A percentile compares a stretch with the other conserved stretches of the same genome.
These are phyloP conservation scores for Microcyclosporella mali DNA, from an alignment of 2,329 filamentous ascomycete species.

Conservation along the genomic window DNA sequence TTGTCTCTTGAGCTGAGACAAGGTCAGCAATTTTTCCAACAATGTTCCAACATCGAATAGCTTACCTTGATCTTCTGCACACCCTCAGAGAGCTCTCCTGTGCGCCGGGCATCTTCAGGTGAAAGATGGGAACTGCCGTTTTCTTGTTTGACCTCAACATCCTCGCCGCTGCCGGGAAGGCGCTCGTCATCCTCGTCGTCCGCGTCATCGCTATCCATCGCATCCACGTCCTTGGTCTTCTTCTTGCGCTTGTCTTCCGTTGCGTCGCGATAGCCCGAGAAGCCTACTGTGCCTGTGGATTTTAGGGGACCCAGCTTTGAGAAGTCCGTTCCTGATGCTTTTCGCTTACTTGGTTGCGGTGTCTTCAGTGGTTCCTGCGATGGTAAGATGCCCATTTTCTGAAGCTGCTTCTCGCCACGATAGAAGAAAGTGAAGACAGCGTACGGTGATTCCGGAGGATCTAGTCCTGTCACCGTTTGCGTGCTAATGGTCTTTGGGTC, in stretches of 20 bases:
- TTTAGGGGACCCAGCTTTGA: conserved; percentile 78
- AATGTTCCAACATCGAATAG: neutral
- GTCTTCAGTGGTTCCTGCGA: conserved; percentile 55
- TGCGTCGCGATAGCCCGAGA: conserved; percentile 67
- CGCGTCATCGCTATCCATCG: conserved; percentile 69
- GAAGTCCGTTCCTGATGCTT: conserved; percentile 79
- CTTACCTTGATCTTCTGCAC: conserved; percentile 75
- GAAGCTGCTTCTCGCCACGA: conserved; percentile 85
- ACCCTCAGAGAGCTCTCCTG: conserved; percentile 71
- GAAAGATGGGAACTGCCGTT: conserved; percentile 47
- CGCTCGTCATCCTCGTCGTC: conserved; percentile 59
- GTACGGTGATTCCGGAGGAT: conserved; percentile 92
- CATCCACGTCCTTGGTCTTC: conserved; percentile 49
- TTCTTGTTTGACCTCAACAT: conserved; percentile 55
- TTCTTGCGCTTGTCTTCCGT: conserved; percentile 52
- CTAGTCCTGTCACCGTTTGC: conserved; percentile 97
- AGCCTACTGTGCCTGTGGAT: conserved; percentile 79
- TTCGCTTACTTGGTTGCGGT: conserved; percentile 57
- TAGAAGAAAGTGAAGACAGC: conserved; percentile 98
- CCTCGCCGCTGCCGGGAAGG: conserved; percentile 56
- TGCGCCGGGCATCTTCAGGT: conserved; percentile 65
- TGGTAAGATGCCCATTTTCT: conserved; percentile 88
- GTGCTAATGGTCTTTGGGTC: conserved; percentile 98
- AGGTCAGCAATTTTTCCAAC: conserved; percentile 16
- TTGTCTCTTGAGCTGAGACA: conserved; percentile 65